Evolutionary conservation across 1,284 basidiomycete species (phyloP), one percentile per base, ranked within the genome.

Genomic region (Ustanciosporium gigantosporum): DNA sequence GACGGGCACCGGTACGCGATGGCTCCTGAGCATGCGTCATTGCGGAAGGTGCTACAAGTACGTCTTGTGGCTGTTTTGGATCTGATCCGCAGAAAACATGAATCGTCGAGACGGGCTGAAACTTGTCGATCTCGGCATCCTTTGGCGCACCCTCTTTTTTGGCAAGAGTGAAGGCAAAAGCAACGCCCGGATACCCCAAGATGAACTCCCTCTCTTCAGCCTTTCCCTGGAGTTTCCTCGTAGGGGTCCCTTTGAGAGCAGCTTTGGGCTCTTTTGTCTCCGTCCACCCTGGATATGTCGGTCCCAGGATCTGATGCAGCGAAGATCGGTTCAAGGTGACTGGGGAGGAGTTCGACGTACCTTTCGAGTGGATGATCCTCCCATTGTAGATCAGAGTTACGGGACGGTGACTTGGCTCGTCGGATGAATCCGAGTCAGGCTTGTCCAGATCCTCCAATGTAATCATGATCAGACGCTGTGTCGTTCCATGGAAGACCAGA

Each of bases 261-360:
- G 35, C 23, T 2, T 41, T 35, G 24, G 40, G 25, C 3, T 22
- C n/a, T 5, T 46, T 40, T 5, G 42, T 14, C 21, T 65, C 47
- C 3, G 44, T 39, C 40, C 36, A 57, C 1, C 56, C 61, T 1
- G 64, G 58, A 36, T 62, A 66, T n/a, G 64, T 66, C 0, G 64
- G 64, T 3, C 58, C 64, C 0, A 66, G 50, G 21, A 58, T 50
- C 32, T 66, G 64, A 17, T 66, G 64, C 11, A 66, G 43, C 4
- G 53, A 46, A n/a, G 64, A 62, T 4, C 64, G 53, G 11, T 61
- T 66, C 23, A 66, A 47, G 7, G 37, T 41, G 16, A 60, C 39
- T 0, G 51, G 25, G 2, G 48, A 34, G 2, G 48, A 49, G 4
- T 42, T 32, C 4, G 41, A 25, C 2, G 47, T 22, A 8, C 43